Base-by-base conservation (phyloP, 2,329 filamentous ascomycete species). In the Cladosporium velox region DNA sequence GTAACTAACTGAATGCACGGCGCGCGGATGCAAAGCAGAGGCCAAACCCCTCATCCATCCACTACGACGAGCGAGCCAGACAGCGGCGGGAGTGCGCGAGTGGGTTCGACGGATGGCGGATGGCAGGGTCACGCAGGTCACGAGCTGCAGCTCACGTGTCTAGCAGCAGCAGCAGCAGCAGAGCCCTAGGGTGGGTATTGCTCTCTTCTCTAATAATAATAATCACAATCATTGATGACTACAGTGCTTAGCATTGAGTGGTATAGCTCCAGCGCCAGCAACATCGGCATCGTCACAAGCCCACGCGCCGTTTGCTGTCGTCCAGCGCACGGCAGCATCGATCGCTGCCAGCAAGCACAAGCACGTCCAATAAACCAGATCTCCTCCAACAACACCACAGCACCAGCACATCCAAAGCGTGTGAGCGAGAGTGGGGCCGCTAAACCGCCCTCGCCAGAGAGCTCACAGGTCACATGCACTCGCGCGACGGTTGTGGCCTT, bases 391-490 rank as follows among this genome's bases (percentile, higher is more conserved):
- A 47, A 4, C 41, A 24, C 41, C 41, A 44, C 41, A 44, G 15
- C 38, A 44, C 38, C 41, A 47, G 41, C 41, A 49, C 38, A 32
- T 62, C 59, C 60, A 64, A 57, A 44, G 47, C 59, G 59, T 62
- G 34, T 41, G 28, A 30, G 49, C 41, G 61, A 30, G 34, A 54
- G 61, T 64, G 61, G 61, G 51, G 61, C 61, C 61, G 60, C 60
- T 63, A 63, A 30, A 55, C 51, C 47, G 49, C 49, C 32, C 60
- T 63, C 60, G 60, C 60, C 60, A 63, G 49, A 63, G 47, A 41
- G 41, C 41, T 47, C n/a, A 47, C 41, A 62, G 61, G 61, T 64
- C 61, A 64, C 51, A 63, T 63, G 60, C 60, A 24, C 47, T 63
- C 60, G 52, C 52, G 49, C 15, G 51, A 44, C 34, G 34, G 61